Evolutionary conservation across 2,329 filamentous ascomycete genomes (phyloP), one percentile per base, ranked within the genome.

Genomic region (Mariannaea sp.): DNA sequence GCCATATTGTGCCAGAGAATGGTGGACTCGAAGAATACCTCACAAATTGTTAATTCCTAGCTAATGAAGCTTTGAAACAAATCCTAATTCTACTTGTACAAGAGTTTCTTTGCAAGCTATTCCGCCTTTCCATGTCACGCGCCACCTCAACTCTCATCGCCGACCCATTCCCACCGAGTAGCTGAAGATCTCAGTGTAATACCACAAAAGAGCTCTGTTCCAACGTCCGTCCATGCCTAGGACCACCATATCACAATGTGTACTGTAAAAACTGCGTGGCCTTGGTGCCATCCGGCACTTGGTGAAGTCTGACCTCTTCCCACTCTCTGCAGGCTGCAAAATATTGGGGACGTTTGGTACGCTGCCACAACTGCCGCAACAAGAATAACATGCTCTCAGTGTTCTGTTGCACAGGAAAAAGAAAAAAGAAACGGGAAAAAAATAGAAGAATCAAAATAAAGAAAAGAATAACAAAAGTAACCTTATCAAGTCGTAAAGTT

Each of bases 221-320:
- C 42, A 36, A 49, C 22, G 36, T 56, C 36, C 59, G 58, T 58
- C 47, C 53, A 45, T 58, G 59, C 55, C 49, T 56, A 40, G 55
- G 55, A 54, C 58, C 64, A 63, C 56, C 54, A 56, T 68, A 65
- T 64, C 53, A 65, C 54, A 59, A 62, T 60, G 36, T 36, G 22
- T 56, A 58, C 48, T 50, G 39, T 47, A 60, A 57, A 44, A 53
- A 49, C 56, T 49, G 49, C 41, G 30, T 40, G 14, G 13, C 19
- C 41, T 49, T 19, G n/a, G 33, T 7, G 14, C 29, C 29, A 5
- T 24, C 5, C 5, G 5, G 22, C 22, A n/a, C 22, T 24, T 8
- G 22, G 8, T 33, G 24, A 40, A 49, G 22, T 9, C 19, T 19
- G 26, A 22, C 5, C 20, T 20, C 26, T 30, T 16, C 14, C 17